Conservation (phyloP, 495 filamentous ascomycete genomes). For the Aspergillus baeticus region DNA sequence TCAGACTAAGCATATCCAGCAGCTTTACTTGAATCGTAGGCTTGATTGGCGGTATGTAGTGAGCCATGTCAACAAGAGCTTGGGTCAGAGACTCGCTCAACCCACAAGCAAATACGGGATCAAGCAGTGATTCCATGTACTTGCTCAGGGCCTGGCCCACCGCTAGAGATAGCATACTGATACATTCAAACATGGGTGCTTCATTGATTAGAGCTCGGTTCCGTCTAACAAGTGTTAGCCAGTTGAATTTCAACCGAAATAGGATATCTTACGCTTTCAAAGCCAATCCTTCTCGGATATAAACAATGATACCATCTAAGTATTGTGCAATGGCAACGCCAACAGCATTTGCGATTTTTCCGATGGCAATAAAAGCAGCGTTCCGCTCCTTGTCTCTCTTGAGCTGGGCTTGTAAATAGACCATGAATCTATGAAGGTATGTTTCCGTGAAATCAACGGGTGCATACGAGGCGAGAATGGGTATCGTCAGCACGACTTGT, state of each 20-base stretch:
- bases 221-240: constrained; percentile 48
- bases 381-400: constrained; percentile 93
- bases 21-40: constrained; percentile 88
- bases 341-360: constrained; percentile 93
- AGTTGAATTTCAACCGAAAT: background rate
- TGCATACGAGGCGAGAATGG: constrained; percentile 87
- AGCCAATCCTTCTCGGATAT: constrained; percentile 86
- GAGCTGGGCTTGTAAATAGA: constrained; percentile 90
- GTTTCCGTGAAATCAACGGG: constrained; percentile 78
- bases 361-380: constrained; percentile 90
- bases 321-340: constrained; percentile 92
- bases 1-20: constrained; percentile 90
- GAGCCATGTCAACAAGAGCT: constrained; percentile 95
- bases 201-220: constrained; percentile 70
- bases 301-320: constrained; percentile 86
- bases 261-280: constrained; percentile 63
- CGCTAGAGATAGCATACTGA: constrained; percentile 91
- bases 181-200: constrained; percentile 94
- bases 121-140: constrained; percentile 92
- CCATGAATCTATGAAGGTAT: constrained; percentile 95
- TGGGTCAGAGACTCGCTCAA: constrained; percentile 90
- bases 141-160: constrained; percentile 96
- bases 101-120: constrained; percentile 95
- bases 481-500: constrained; percentile 85
- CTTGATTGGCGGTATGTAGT: constrained; percentile 95